Evolutionary conservation across 805 yeast species (phyloP), one percentile per base, ranked within the genome.

Genomic region (Starmerella riodocensis): DNA sequence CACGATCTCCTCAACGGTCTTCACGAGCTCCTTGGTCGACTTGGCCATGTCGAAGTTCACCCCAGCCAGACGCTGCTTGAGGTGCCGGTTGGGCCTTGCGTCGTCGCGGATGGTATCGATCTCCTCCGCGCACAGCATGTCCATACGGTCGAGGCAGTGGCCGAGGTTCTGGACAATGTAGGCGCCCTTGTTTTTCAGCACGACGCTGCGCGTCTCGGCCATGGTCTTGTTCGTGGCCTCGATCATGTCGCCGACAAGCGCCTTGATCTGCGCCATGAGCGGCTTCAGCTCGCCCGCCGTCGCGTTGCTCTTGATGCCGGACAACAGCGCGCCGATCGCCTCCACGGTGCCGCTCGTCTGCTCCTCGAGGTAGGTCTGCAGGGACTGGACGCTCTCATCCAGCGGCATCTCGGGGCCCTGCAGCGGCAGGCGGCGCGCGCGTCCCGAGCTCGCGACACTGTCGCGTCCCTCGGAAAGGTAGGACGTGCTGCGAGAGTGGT

Each of bases 1-100:
- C 54, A 86, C 79, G 19, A 94, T 94, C 56, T 86, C 96, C 57
- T 88, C 96, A 4, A 88, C 95, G 1, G 94, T 82, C 63, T 86
- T 86, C 17, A 88, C 97, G 55, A 88, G 69, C 59, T 88, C 97
- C 59, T 86, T 88, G 4, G 96, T 88, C 58, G 93, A 80, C 60
- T 88, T 85, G 19, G 96, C 96, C 62, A 88, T 82, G 58, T 88
- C 97, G 63, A 85, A 88, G 22, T 94, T 88, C 50, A 86, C 79
- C 2, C 96, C 96, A 0, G 97, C 97, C 48, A 88, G 71, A 53
- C 96, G 73, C 60, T 88, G 96, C 60, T 83, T 83, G 64, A 84
- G 78, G 51, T 80, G 80, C 6, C 53, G 49, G 55, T 84, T 93
- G 2, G 95, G 95, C 55, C 70, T 76, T 16, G 63, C 60, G 21